Evolutionary conservation across 768 basidiomycete genomes (phyloP), one percentile per base, ranked within the genome.

Genomic region (Leucosporidium yakuticum): DNA sequence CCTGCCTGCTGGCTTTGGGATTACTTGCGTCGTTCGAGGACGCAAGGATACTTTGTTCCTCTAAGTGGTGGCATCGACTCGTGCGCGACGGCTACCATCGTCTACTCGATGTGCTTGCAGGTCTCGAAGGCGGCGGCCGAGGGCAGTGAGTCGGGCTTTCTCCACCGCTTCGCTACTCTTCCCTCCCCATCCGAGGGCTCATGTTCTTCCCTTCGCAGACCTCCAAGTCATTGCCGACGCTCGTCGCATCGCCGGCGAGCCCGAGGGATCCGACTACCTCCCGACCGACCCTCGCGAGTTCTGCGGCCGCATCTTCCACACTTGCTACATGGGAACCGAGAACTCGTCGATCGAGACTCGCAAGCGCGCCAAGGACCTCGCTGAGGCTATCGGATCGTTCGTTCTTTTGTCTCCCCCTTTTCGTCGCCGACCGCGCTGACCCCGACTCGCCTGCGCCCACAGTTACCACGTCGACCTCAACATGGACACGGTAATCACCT

Each of bases 1-100:
- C 96, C 96, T 11, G 96, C 95, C 21, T 98, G 96, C 77, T 99
- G 96, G 96, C 82, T 99, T n/a, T 99, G 96, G 96, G 96, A 99
- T 77, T 99, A 98, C 76, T 85, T 99, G 36, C 84, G 96, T 48
- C 86, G 96, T 54, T 98, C 95, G 8, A 83, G 90, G 14, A 91
- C 88, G 0, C 90, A 92, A 71, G 96, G 96, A 4, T 98, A 94
- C 80, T 98, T 98, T 75, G 80, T 98, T 27, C 95, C 96, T 0
- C 83, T 99, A 20, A 93, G 91, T 65, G 95, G 96, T 14, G 96
- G 96, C 21, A 91, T 99, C 64, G 96, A 99, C 78, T 93, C 91
- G 74, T 99, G 96, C 75, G 92, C 96, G 2, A 99, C 96, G 4
- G 89, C 96, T 1, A 86, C 90, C 55, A 98, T 99, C 71, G 90